A percentile compares a stretch with the other conserved stretches of the same genome.
These are phyloP conservation scores for Entomortierella lignicola DNA, from an alignment of 192 early-diverging fungal genomes.

Conservation along the genomic window DNA sequence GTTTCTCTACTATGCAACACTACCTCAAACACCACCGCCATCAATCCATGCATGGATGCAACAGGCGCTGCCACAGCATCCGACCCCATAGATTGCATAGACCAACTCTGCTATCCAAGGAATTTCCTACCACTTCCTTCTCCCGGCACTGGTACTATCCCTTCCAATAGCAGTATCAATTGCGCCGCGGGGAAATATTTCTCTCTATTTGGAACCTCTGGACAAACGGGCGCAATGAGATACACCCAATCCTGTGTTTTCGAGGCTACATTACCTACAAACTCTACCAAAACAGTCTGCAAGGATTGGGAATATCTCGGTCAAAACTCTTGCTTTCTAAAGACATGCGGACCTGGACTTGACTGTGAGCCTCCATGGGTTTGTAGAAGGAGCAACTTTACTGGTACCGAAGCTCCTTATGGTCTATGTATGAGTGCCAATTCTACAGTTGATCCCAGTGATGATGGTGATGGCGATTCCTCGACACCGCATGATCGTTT, in stretches of 20 bases:
- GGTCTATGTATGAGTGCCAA: conserved; percentile 10
- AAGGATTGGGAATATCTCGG: conserved; percentile 13
- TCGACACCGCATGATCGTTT: background rate
- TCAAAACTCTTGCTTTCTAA: conserved; percentile 8
- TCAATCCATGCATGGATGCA: conserved; percentile 7
- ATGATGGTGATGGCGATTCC: background rate
- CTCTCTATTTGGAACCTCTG: conserved; percentile 12
- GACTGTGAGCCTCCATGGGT: background rate
- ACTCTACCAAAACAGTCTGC: background rate
- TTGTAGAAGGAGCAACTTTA: background rate
- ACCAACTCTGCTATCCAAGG: conserved; percentile 7
- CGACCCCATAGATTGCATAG: background rate
- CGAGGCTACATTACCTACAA: background rate
- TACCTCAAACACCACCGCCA: background rate
- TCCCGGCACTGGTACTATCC: conserved; percentile 6
- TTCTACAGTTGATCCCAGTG: conserved; percentile 1
- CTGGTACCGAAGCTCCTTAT: background rate
- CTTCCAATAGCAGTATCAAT: conserved; percentile 1
- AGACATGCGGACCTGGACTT: conserved; percentile 10
- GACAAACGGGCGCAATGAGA: background rate
- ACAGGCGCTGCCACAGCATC: background rate
- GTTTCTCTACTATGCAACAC: conserved; percentile 6
- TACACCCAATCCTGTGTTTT: conserved; percentile 19
- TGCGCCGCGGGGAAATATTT: conserved; percentile 8
- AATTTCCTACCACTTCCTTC: conserved; percentile 13